A percentile compares a stretch with the other conserved stretches of the same genome.
Conservation (phyloP, 768 basidiomycete genomes). For the Termitomyces bulborhizus region DNA sequence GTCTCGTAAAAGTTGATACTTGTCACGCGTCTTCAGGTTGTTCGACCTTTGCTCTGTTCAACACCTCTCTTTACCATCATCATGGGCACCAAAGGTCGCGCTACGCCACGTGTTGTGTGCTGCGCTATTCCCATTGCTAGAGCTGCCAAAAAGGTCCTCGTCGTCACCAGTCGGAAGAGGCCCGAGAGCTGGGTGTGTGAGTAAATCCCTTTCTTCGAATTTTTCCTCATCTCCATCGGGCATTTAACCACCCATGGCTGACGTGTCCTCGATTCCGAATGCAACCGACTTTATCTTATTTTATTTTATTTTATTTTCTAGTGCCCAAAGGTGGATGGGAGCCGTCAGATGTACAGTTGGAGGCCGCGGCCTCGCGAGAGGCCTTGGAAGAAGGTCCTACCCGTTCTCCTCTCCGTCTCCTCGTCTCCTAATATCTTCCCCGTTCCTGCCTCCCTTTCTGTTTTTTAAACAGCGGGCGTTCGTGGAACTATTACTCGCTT, state of each 20-base stretch:
- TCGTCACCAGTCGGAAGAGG: constrained; percentile 81
- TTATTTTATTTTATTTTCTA: constrained; percentile 20
- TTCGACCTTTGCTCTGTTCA: not conserved
- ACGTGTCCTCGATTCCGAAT: constrained; percentile 8
- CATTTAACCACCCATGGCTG: not conserved
- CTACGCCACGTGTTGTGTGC: constrained; percentile 81
- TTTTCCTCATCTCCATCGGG: constrained; percentile 8
- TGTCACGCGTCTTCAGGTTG: not conserved
- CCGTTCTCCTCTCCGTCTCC: constrained; percentile 69
- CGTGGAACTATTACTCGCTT: constrained; percentile 82
- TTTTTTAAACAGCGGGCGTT: constrained; percentile 64
- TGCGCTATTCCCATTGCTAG: constrained; percentile 83
- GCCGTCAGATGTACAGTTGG: constrained; percentile 69
- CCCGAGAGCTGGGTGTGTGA: constrained; percentile 84
- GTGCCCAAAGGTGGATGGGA: constrained; percentile 96
- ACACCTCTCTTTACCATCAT: constrained; percentile 6
- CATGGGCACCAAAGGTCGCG: constrained; percentile 68
- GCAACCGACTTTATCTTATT: constrained; percentile 6
- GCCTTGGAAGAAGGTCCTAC: constrained; percentile 95
- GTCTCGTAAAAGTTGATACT: not conserved
- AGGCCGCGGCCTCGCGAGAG: constrained; percentile 87
- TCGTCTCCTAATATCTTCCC: constrained; percentile 62
- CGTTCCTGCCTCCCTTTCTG: constrained; percentile 19
- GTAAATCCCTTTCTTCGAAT: constrained; percentile 26
- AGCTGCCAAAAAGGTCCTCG: constrained; percentile 68